Conservation (phyloP, 1,284 basidiomycete species). For the Moesziomyces sp. region DNA sequence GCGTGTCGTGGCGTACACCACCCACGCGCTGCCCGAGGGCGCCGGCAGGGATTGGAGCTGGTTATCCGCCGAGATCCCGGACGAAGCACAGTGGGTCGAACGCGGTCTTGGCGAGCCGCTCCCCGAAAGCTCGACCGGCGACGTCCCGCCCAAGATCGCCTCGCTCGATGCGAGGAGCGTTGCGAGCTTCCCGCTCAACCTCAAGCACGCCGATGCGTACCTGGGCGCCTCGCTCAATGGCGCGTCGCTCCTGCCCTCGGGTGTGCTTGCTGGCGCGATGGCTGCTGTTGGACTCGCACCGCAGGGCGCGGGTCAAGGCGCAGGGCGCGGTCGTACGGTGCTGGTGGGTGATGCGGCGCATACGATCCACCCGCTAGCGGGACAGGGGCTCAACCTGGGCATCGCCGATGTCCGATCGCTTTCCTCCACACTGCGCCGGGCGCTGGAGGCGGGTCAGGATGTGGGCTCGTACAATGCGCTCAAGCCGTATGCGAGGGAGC, state of each 20-base stretch:
- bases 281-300: constrained; percentile 45
- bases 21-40: constrained; percentile 9
- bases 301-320: constrained; percentile 50
- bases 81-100: constrained; percentile 40
- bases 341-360: constrained; percentile 97
- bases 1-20: constrained; percentile 72
- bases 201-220: constrained; percentile 88
- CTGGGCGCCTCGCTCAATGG: constrained; percentile 72
- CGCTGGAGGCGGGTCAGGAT: constrained; percentile 54
- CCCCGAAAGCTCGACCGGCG: constrained; percentile 45
- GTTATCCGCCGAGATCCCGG: constrained; percentile 42
- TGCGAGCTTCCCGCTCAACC: constrained; percentile 89
- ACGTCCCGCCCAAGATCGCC: constrained; percentile 78
- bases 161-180: constrained; percentile 80
- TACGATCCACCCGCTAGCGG: constrained; percentile 94
- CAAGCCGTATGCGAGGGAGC: constrained; percentile 51
- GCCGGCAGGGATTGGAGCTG: constrained; percentile 39
- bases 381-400: constrained; percentile 94
- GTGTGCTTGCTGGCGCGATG: constrained; percentile 42
- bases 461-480: constrained; percentile 59
- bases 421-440: constrained; percentile 31
- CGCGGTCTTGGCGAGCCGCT: constrained; percentile 30
- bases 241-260: constrained; percentile 34
- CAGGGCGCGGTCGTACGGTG: constrained; percentile 76
- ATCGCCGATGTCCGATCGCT: constrained; percentile 76